These are phyloP conservation scores for Globisporangium nunn DNA, from an alignment of 352 stramenopile genomes.

Conservation along the genomic window DNA sequence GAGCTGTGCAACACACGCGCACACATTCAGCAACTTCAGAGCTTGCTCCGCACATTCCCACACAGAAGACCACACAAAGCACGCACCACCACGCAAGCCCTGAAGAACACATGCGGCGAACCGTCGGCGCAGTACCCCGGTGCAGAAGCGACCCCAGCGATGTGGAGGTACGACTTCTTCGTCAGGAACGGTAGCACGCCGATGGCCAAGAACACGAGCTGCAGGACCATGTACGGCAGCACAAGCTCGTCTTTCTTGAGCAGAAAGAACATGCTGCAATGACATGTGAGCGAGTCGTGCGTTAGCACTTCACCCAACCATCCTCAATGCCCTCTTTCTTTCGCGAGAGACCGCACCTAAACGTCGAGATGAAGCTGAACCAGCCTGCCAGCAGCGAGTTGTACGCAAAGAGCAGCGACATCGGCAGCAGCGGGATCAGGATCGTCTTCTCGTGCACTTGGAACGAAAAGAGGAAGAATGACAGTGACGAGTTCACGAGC, in stretches of 20 bases:
- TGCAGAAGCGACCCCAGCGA: conserved; percentile 10
- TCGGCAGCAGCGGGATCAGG: conserved; percentile 88
- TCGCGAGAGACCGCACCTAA: conserved; percentile 41
- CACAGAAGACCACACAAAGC: not conserved
- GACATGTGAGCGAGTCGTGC: not conserved
- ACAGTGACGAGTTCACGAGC: conserved; percentile 80
- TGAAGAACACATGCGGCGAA: conserved; percentile 21
- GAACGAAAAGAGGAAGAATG: conserved; percentile 97
- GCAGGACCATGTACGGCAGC: conserved; percentile 63
- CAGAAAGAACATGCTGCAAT: conserved; percentile 76
- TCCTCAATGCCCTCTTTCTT: not conserved
- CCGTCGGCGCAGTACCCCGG: conserved; percentile 39
- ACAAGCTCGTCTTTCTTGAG: conserved; percentile 74
- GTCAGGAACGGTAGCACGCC: conserved; percentile 39
- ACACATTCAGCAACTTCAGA: not conserved
- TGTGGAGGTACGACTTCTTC: conserved; percentile 23
- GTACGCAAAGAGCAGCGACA: conserved; percentile 78
- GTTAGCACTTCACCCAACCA: not conserved
- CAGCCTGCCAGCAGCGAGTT: conserved; percentile 55
- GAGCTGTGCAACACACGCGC: conserved; percentile 21
- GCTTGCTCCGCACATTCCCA: not conserved
- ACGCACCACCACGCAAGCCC: conserved; percentile 48
- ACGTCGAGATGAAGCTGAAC: conserved; percentile 78
- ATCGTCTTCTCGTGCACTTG: conserved; percentile 98
- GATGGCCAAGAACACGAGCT: conserved; percentile 38